A percentile compares a stretch with the other conserved stretches of the same genome.
Evolutionary conservation across 495 filamentous ascomycete species (phyloP).

Genomic region (Penicillium subrubescens): DNA sequence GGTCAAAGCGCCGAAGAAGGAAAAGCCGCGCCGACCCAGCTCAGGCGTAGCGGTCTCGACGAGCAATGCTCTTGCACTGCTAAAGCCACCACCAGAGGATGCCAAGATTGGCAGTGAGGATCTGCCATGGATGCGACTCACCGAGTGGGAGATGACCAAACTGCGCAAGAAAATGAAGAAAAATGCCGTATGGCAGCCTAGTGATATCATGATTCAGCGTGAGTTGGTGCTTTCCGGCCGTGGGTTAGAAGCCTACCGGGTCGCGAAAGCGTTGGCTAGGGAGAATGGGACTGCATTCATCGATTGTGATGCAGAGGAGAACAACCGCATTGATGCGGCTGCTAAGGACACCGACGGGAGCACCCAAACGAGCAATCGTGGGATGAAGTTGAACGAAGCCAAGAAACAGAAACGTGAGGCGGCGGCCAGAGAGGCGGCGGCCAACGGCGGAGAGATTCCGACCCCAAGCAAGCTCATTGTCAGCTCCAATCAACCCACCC

Average conservation of each 20-base stretch:
- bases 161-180: slow-evolving; percentile 98
- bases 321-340: slow-evolving; percentile 37
- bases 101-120: slow-evolving; percentile 73
- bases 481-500: slow-evolving; percentile 19
- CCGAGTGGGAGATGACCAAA: slow-evolving; percentile 86
- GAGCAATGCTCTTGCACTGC: slow-evolving; percentile 74
- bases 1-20: slow-evolving; percentile 34
- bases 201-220: slow-evolving; percentile 92
- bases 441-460: slow-evolving; percentile 34
- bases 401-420: slow-evolving; percentile 87
- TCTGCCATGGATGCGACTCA: slow-evolving; percentile 87
- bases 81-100: slow-evolving; percentile 77
- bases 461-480: slow-evolving; percentile 4
- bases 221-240: slow-evolving; percentile 78
- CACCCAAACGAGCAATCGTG: slow-evolving; percentile 65
- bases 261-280: slow-evolving; percentile 68
- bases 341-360: no score
- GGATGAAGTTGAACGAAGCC: slow-evolving; percentile 89
- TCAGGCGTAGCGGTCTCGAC: slow-evolving; percentile 65
- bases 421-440: slow-evolving; percentile 63
- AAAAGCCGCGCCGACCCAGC: slow-evolving; percentile 50
- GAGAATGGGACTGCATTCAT: slow-evolving; percentile 66
- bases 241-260: slow-evolving; percentile 73
- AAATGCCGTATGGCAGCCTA: slow-evolving; percentile 93
- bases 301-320: slow-evolving; percentile 54